Base-by-base conservation (phyloP, 176 grass and related monocot species). In the Aegilops umbellulata region DNA sequence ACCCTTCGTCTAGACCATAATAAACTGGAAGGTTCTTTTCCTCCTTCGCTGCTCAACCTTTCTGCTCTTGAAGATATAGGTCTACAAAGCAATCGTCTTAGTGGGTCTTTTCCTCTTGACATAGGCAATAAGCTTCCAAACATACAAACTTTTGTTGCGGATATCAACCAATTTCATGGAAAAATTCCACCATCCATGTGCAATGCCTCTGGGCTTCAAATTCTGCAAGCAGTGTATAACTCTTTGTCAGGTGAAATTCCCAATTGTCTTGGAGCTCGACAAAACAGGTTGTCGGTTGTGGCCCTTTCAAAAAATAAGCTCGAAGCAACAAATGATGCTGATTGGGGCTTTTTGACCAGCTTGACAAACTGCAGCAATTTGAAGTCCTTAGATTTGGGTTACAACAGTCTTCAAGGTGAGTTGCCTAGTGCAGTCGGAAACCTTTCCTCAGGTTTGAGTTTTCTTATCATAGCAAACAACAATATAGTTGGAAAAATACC, bases 181-280 rank as follows among this genome's bases (percentile, higher is more conserved):
- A n/a, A 53, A 60, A 73, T 63, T 24, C 68, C 81, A 3, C 16
- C 66, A 79, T 63, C 38, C 77, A 49, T 86, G 65, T 86, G 84
- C 65, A 86, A 86, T 63, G 22, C 65, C 12, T 80, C 84, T 72
- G 64, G 62, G 51, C 84, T 86, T 80, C 77, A 62, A 72, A 34
- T 24, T 35, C 69, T 71, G 20, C 69, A 71, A 41, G 69, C 35
- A 71, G 69, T 41, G 39, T 71, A 41, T 71, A 71, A 80, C 66
- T 80, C 31, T 49, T 71, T 86, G 15, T 73, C 66, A 31, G 76
- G 76, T 20, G 60, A n/a, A 79, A 86, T 86, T 73, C 77, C 84
- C 19, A 30, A 31, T 23, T 86, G 84, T 29, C 49, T 73, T 13
- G 66, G 84, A 47, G 46, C 4, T 86, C 36, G 9, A 8, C 35